Evolutionary conservation across 1,139 yeast species (phyloP).

Genomic region (Yamadazyma dendronema): DNA sequence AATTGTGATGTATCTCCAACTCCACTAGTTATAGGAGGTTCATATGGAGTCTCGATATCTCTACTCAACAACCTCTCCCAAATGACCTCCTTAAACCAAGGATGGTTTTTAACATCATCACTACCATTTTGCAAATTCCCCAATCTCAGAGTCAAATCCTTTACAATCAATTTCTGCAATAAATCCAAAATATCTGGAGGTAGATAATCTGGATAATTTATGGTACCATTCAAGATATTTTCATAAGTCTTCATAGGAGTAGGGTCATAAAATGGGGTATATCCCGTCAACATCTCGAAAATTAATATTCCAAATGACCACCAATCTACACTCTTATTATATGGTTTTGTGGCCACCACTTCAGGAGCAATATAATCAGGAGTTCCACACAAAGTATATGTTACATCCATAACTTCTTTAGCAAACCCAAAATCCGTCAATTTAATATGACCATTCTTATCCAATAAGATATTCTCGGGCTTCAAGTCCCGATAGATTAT

Average conservation of each 20-base stretch:
- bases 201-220: slow-evolving; percentile 50
- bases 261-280: slow-evolving; percentile 60
- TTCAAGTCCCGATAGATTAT: slow-evolving; percentile 60
- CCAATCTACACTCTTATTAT: slow-evolving; percentile 64
- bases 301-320: slow-evolving; percentile 63
- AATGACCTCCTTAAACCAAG: slow-evolving; percentile 60
- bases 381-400: slow-evolving; percentile 63
- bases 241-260: slow-evolving; percentile 65
- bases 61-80: slow-evolving; percentile 59
- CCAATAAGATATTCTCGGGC: slow-evolving; percentile 58
- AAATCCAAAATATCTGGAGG: slow-evolving; percentile 53
- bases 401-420: slow-evolving; percentile 56
- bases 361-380: slow-evolving; percentile 67
- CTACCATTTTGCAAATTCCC: slow-evolving; percentile 61
- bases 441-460: slow-evolving; percentile 59
- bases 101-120: slow-evolving; percentile 54
- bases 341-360: slow-evolving; percentile 60
- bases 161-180: slow-evolving; percentile 48
- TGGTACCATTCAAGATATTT: slow-evolving; percentile 52
- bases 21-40: slow-evolving; percentile 61
- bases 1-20: slow-evolving; percentile 64
- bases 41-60: slow-evolving; percentile 63
- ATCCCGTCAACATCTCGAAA: slow-evolving; percentile 62
- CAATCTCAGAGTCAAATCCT: slow-evolving; percentile 54
- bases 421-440: slow-evolving; percentile 64